A percentile compares a stretch with the other conserved stretches of the same genome.
Evolutionary conservation across 345 rosid genomes (phyloP).

Genomic region (Trapa incisa): DNA sequence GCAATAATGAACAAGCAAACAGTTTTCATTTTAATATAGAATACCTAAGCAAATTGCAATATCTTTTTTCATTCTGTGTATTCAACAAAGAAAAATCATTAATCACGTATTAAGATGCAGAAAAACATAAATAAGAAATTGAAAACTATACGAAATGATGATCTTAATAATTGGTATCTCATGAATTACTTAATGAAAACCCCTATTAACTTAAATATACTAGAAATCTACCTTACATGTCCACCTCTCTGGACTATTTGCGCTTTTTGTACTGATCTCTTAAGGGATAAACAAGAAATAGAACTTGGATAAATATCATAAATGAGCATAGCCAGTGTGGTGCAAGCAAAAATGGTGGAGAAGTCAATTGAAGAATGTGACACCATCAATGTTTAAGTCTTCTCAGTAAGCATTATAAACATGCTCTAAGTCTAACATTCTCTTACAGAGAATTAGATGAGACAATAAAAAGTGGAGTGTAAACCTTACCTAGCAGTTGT

Average conservation of each 20-base stretch:
- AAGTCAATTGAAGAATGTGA: background rate
- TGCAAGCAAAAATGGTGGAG: background rate
- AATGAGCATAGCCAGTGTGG: background rate
- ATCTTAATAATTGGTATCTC: too few species aligned
- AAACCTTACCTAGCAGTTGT: slow-evolving; percentile 54
- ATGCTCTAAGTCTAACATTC: background rate
- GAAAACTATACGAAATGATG: too few species aligned
- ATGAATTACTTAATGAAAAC: too few species aligned
- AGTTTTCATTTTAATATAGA: background rate
- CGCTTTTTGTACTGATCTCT: background rate
- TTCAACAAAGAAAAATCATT: too few species aligned
- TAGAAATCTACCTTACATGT: background rate
- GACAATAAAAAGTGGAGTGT: slow-evolving; percentile 8
- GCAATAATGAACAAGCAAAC: background rate
- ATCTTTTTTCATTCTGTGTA: too few species aligned
- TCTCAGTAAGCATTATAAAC: too few species aligned
- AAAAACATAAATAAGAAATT: too few species aligned
- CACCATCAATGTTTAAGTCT: background rate
- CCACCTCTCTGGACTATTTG: background rate
- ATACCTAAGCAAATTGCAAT: background rate
- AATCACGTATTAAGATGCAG: too few species aligned
- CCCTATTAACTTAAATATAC: too few species aligned
- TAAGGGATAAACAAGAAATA: background rate
- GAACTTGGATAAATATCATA: background rate
- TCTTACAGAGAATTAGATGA: background rate